phyloP scores from a whole-genome alignment of 2,329 filamentous ascomycete genomes.

The Lizonia empirigonia region DNA sequence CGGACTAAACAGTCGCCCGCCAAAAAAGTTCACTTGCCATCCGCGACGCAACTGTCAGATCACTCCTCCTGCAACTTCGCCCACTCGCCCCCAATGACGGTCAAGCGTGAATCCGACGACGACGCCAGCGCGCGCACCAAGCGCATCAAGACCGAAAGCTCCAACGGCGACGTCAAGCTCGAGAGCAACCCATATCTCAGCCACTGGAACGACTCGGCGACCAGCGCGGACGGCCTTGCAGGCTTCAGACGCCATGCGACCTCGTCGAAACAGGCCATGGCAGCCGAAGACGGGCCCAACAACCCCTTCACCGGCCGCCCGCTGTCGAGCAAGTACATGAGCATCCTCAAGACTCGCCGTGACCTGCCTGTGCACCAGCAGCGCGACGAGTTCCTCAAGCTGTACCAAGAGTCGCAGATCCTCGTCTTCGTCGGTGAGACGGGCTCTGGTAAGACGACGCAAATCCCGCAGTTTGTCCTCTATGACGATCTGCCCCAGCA shows the following conservation, averaged over 20 bases:
- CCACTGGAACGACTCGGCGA: slow-evolving; percentile 73
- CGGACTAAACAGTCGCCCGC: background rate
- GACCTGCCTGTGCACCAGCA: slow-evolving; percentile 92
- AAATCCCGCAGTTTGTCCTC: slow-evolving; percentile 97
- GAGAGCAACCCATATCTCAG: slow-evolving; percentile 85
- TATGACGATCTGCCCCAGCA: slow-evolving; percentile 93
- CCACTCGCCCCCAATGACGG: slow-evolving; percentile 55
- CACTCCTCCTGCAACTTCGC: background rate
- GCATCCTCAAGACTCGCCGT: slow-evolving; percentile 81
- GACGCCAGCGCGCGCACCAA: slow-evolving; percentile 58
- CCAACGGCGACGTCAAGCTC: slow-evolving; percentile 46
- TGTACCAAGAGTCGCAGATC: slow-evolving; percentile 94
- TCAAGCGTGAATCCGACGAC: slow-evolving; percentile 59
- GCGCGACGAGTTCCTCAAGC: slow-evolving; percentile 87
- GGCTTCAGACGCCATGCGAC: slow-evolving; percentile 78
- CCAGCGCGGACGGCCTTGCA: slow-evolving; percentile 53
- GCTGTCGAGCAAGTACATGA: slow-evolving; percentile 85
- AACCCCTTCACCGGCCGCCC: slow-evolving; percentile 84
- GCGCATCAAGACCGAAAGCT: slow-evolving; percentile 51
- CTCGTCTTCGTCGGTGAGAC: slow-evolving; percentile 99
- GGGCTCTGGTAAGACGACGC: slow-evolving; percentile 98
- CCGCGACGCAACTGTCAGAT: background rate
- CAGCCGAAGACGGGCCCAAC: slow-evolving; percentile 76
- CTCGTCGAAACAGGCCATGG: slow-evolving; percentile 73
- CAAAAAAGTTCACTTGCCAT: slow-evolving; percentile 6